Percentiles rank a stretch among this genome's conserved stretches.
Conservation (phyloP, 352 stramenopile genomes). For the Phytophthora ohioensis region DNA sequence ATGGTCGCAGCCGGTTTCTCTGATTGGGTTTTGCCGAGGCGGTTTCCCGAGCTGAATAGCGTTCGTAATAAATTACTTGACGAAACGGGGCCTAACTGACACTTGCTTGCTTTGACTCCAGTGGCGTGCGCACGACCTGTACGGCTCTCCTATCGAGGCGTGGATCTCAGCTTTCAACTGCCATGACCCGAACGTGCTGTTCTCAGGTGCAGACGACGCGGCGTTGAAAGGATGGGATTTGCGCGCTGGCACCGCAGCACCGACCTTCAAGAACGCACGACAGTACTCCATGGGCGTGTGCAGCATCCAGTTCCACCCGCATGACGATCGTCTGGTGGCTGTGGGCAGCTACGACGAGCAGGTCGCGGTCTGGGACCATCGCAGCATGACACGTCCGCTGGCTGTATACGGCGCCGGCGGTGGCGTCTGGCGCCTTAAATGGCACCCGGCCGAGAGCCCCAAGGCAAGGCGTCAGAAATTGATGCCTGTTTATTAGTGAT, state of each 20-base stretch:
- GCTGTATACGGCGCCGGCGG: slow-evolving; percentile 59
- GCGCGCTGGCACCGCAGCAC: slow-evolving; percentile 36
- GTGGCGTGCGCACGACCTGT: slow-evolving; percentile 83
- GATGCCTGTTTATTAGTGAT: neutral
- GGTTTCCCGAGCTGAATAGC: slow-evolving; percentile 4
- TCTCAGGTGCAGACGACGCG: slow-evolving; percentile 85
- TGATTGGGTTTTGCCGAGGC: slow-evolving; percentile 8
- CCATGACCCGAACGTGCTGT: slow-evolving; percentile 79
- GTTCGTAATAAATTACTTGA: slow-evolving; percentile 13
- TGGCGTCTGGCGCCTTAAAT: slow-evolving; percentile 88
- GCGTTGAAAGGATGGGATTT: slow-evolving; percentile 84
- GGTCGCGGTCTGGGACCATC: slow-evolving; percentile 80
- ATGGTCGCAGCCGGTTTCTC: slow-evolving; percentile 11
- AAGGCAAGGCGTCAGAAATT: slow-evolving; percentile 48
- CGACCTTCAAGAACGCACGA: slow-evolving; percentile 67
- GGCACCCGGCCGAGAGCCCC: slow-evolving; percentile 57
- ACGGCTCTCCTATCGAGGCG: slow-evolving; percentile 79
- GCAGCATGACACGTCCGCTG: slow-evolving; percentile 66
- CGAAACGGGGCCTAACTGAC: slow-evolving; percentile 24
- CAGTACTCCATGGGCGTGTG: slow-evolving; percentile 87
- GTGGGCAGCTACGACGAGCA: slow-evolving; percentile 89
- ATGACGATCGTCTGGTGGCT: slow-evolving; percentile 67
- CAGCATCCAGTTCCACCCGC: slow-evolving; percentile 86
- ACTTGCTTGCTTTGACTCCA: slow-evolving; percentile 33
- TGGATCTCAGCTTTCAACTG: slow-evolving; percentile 88